These are phyloP conservation scores for Xanthoconium stramineum DNA, from an alignment of 768 basidiomycete species.

Conservation along the genomic window DNA sequence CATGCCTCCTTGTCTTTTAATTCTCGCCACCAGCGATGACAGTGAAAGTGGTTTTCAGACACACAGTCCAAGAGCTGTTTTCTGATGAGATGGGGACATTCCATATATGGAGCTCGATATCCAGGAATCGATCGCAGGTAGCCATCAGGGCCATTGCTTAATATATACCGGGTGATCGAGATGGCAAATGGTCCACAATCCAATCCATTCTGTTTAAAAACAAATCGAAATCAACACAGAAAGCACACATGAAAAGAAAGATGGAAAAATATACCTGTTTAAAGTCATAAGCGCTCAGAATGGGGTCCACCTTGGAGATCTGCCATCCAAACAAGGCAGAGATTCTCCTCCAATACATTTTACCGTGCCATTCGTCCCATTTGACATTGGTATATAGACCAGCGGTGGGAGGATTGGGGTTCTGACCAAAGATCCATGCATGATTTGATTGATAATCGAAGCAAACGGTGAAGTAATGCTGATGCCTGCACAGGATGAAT, in stretches of 20 bases:
- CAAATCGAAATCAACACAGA: too few species aligned
- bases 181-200: conserved; percentile 4
- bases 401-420: background rate
- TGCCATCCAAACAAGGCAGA: background rate
- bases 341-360: background rate
- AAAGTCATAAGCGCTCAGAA: background rate
- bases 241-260: too few species aligned
- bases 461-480: conserved; percentile 7
- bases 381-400: background rate
- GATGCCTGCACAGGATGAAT: background rate
- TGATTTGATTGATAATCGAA: conserved; percentile 3
- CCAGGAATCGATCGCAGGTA: background rate
- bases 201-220: background rate
- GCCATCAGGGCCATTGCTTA: background rate
- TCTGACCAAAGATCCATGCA: conserved; percentile 1
- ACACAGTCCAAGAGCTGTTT: background rate
- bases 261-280: background rate
- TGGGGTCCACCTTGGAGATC: background rate
- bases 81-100: background rate
- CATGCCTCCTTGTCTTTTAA: background rate
- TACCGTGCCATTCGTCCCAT: conserved; percentile 2
- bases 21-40: background rate
- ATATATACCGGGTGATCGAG: background rate
- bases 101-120: background rate
- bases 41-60: background rate